Evolutionary conservation across 208 protist genomes (phyloP).

Genomic region (Trichomonas vaginalis): DNA sequence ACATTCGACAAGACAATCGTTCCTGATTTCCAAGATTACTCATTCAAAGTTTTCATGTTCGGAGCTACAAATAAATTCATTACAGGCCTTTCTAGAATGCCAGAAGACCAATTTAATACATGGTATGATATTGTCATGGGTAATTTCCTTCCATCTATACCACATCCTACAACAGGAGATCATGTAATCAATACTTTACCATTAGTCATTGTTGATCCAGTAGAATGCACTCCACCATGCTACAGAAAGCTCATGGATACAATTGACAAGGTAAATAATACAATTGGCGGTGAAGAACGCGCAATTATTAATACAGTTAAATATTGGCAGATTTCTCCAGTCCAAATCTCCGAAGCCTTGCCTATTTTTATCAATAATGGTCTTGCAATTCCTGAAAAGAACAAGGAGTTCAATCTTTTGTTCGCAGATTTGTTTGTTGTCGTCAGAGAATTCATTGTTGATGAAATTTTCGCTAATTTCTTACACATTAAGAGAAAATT

Average conservation of each 20-base stretch:
- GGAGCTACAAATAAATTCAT: background rate
- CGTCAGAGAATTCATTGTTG: background rate
- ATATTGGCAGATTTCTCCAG: background rate
- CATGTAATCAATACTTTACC: background rate
- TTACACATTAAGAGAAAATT: background rate
- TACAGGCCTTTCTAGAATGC: background rate
- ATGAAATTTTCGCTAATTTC: background rate
- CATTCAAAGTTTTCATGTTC: background rate
- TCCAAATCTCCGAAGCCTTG: background rate
- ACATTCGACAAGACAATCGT: background rate
- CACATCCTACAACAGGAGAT: background rate
- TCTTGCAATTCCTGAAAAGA: background rate
- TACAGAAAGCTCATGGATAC: background rate
- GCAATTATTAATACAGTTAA: background rate
- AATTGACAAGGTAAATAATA: background rate
- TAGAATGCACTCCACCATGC: background rate
- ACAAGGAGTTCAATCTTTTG: background rate
- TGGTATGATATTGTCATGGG: background rate
- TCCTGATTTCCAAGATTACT: background rate
- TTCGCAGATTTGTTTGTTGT: background rate
- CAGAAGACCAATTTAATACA: background rate
- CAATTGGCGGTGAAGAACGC: background rate
- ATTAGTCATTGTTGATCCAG: background rate
- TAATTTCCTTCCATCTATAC: background rate
- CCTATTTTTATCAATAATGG: background rate